Evolutionary conservation across 2,329 filamentous ascomycete genomes (phyloP).

Genomic region (Penicillium hesseltinei): DNA sequence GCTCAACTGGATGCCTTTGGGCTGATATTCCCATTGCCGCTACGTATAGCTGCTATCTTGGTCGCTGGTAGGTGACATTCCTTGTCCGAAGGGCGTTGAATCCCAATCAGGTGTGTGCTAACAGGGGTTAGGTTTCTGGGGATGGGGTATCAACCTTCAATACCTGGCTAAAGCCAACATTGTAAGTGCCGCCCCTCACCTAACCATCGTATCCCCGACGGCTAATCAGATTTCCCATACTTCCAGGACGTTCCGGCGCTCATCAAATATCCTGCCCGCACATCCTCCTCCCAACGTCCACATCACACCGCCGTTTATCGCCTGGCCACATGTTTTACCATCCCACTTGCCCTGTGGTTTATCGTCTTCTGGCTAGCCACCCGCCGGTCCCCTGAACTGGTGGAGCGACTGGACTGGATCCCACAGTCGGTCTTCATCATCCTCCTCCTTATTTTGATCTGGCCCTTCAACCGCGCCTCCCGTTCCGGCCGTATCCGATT

Average conservation of each 20-base stretch:
- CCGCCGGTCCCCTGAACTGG: conserved; percentile 64
- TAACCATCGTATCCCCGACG: background rate
- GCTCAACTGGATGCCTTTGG: conserved; percentile 74
- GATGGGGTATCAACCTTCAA: conserved; percentile 90
- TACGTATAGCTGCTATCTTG: conserved; percentile 80
- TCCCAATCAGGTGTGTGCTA: background rate
- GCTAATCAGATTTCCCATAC: conserved; percentile 17
- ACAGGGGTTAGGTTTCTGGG: conserved; percentile 72
- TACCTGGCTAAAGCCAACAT: conserved; percentile 77
- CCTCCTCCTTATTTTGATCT: conserved; percentile 67
- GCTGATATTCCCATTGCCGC: conserved; percentile 81
- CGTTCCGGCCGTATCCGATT: conserved; percentile 72
- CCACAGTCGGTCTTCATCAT: conserved; percentile 79
- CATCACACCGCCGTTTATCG: conserved; percentile 85
- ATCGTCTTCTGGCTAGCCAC: conserved; percentile 81
- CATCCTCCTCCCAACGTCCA: conserved; percentile 66
- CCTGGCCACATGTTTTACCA: conserved; percentile 72
- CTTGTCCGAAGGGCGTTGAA: background rate
- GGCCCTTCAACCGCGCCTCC: conserved; percentile 69
- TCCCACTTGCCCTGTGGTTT: conserved; percentile 69
- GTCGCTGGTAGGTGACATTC: conserved; percentile 65
- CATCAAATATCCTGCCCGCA: conserved; percentile 78
- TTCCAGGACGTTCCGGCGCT: conserved; percentile 73
- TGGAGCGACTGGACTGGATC: conserved; percentile 78
- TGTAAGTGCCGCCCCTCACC: conserved; percentile 43